These are phyloP conservation scores for Pythium volutum DNA, from an alignment of 352 stramenopile genomes.

Conservation along the genomic window DNA sequence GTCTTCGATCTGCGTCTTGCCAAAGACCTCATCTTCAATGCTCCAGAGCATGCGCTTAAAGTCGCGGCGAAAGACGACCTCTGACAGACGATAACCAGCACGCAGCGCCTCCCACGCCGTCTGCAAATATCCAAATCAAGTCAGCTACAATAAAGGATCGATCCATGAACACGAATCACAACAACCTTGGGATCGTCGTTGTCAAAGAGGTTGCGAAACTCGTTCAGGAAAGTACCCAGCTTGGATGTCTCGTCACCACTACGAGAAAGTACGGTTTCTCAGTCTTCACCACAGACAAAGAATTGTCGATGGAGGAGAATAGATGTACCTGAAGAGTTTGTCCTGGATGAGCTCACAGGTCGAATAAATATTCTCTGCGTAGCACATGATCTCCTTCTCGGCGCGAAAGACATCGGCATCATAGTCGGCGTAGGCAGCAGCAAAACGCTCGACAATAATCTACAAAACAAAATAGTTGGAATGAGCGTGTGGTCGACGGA, in stretches of 20 bases:
- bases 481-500: not conserved
- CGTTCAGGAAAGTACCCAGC: constrained; percentile 43
- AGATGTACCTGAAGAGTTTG: constrained; percentile 44
- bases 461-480: constrained; percentile 12
- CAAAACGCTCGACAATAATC: constrained; percentile 65
- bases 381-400: constrained; percentile 63
- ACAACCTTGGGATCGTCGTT: constrained; percentile 58
- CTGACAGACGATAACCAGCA: constrained; percentile 34
- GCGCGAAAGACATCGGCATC: constrained; percentile 65
- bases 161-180: not conserved
- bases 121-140: constrained; percentile 21
- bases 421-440: constrained; percentile 41
- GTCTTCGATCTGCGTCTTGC: constrained; percentile 52
- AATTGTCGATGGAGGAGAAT: too few relatives aligned
- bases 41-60: constrained; percentile 54
- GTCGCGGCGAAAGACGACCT: constrained; percentile 58
- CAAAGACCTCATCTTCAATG: constrained; percentile 51
- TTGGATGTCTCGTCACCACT: constrained; percentile 24
- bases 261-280: too few relatives aligned
- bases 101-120: constrained; percentile 53
- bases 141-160: not conserved
- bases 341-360: constrained; percentile 42
- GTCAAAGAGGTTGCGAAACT: constrained; percentile 52
- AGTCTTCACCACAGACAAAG: too few relatives aligned
- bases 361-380: constrained; percentile 52